Conservation (phyloP, 2,329 filamentous ascomycete genomes). For the Sclerotinia borealis region DNA sequence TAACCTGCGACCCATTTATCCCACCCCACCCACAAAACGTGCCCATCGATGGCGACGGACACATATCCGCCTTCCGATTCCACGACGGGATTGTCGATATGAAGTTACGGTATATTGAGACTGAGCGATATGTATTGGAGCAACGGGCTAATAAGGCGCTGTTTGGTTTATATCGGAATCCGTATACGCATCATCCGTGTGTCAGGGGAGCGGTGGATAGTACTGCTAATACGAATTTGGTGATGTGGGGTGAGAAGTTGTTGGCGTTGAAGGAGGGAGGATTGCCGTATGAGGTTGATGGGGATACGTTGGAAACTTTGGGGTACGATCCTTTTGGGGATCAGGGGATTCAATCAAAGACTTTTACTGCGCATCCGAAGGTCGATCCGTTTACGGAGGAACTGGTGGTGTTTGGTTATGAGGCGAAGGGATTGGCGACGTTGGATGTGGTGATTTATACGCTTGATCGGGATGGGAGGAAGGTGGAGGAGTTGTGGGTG, state of each 20-base stretch:
- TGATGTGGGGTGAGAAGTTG: conserved; percentile 48
- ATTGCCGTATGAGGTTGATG: conserved; percentile 44
- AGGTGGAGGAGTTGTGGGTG: conserved; percentile 42
- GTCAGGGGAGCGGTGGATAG: background rate
- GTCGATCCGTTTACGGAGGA: conserved; percentile 45
- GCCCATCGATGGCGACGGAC: conserved; percentile 29
- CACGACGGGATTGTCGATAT: conserved; percentile 31
- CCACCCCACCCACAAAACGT: conserved; percentile 48
- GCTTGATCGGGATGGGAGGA: conserved; percentile 37
- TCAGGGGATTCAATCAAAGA: conserved; percentile 37
- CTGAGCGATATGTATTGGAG: conserved; percentile 27
- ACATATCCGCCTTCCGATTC: conserved; percentile 30
- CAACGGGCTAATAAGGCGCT: conserved; percentile 28
- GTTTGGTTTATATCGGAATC: background rate
- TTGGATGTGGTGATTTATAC: conserved; percentile 42
- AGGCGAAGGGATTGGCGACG: conserved; percentile 40
- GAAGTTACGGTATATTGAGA: conserved; percentile 30
- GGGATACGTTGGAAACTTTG: conserved; percentile 42
- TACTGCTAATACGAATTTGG: conserved; percentile 48
- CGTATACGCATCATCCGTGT: background rate
- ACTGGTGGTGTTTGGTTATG: conserved; percentile 47
- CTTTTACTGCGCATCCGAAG: conserved; percentile 48
- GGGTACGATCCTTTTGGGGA: conserved; percentile 44
- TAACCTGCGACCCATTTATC: conserved; percentile 42
- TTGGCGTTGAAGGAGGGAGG: conserved; percentile 48